A percentile compares a stretch with the other conserved stretches of the same genome.
Conservation (phyloP, 441 rosid species). For the Bocquillonia castaneifolia region DNA sequence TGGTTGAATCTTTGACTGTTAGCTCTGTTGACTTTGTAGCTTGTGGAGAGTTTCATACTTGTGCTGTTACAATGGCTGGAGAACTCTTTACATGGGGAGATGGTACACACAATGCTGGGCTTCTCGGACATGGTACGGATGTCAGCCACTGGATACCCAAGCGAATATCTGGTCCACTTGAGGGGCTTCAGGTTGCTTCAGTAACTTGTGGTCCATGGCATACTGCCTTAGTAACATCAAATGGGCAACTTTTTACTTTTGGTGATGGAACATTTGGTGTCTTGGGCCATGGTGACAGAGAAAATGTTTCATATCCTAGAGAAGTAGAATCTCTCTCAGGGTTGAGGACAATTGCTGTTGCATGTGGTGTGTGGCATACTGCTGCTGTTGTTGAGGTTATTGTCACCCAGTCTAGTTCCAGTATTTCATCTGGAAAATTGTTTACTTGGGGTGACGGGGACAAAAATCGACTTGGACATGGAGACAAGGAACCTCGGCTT, state of each 20-base stretch:
- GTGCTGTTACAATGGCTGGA: slow-evolving; percentile 86
- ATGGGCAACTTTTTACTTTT: slow-evolving; percentile 93
- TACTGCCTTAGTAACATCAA: slow-evolving; percentile 73
- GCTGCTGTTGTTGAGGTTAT: slow-evolving; percentile 95
- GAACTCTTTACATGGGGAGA: slow-evolving; percentile 96
- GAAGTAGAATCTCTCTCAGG: slow-evolving; percentile 89
- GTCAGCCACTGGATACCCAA: slow-evolving; percentile 98
- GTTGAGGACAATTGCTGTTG: slow-evolving; percentile 75
- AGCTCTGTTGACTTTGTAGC: slow-evolving; percentile 70
- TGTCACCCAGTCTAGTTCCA: slow-evolving; percentile 73
- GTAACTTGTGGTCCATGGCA: slow-evolving; percentile 98
- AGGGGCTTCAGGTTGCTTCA: slow-evolving; percentile 82
- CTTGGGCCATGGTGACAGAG: slow-evolving; percentile 84
- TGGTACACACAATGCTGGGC: slow-evolving; percentile 86
- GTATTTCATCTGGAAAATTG: slow-evolving; percentile 69
- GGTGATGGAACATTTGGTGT: slow-evolving; percentile 98
- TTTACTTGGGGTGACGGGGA: slow-evolving; percentile 99
- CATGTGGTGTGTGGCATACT: slow-evolving; percentile 98
- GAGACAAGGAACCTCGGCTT: slow-evolving; percentile 85
- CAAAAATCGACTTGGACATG: slow-evolving; percentile 93
- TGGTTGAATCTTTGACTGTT: slow-evolving; percentile 69
- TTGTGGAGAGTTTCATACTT: slow-evolving; percentile 95
- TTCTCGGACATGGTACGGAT: slow-evolving; percentile 88
- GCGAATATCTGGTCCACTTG: slow-evolving; percentile 82
- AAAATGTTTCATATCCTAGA: slow-evolving; percentile 61